phyloP scores from a whole-genome alignment of 2,329 filamentous ascomycete genomes.

The Domatiomyces catenatus region DNA sequence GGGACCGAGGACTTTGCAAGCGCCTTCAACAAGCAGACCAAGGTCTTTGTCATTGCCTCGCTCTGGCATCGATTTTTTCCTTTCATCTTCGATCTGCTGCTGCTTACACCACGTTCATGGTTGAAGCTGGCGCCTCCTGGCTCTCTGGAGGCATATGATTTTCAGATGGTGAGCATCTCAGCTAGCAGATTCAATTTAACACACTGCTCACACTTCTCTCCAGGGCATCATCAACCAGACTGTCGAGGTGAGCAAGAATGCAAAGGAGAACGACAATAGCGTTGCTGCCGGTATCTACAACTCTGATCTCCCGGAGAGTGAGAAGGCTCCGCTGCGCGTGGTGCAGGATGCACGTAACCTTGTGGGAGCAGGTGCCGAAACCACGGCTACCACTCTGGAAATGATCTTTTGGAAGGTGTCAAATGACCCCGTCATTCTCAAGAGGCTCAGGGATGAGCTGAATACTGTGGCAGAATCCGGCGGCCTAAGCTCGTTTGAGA shows the following conservation, averaged over 20 bases:
- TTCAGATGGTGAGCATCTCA: slow-evolving; percentile 9
- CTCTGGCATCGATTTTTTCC: slow-evolving; percentile 14
- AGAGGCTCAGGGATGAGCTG: not conserved
- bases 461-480: not conserved
- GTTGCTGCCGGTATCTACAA: slow-evolving; percentile 14
- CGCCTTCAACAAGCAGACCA: slow-evolving; percentile 11
- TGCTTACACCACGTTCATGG: slow-evolving; percentile 12
- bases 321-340: slow-evolving; percentile 21
- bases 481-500: slow-evolving; percentile 6
- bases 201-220: not conserved
- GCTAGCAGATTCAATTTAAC: too few relatives aligned
- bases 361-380: slow-evolving; percentile 14
- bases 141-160: slow-evolving; percentile 7
- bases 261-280: slow-evolving; percentile 15
- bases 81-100: slow-evolving; percentile 12
- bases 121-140: slow-evolving; percentile 1
- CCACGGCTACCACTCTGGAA: slow-evolving; percentile 12
- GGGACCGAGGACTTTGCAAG: slow-evolving; percentile 14
- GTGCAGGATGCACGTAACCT: slow-evolving; percentile 14
- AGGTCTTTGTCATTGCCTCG: slow-evolving; percentile 12
- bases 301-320: slow-evolving; percentile 19
- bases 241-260: not conserved
- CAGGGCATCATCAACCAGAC: slow-evolving; percentile 1
- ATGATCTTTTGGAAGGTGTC: slow-evolving; percentile 3
- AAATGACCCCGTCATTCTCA: not conserved